Base-by-base conservation (phyloP, 2,329 filamentous ascomycete species). In the Fusarium chlamydosporum region DNA sequence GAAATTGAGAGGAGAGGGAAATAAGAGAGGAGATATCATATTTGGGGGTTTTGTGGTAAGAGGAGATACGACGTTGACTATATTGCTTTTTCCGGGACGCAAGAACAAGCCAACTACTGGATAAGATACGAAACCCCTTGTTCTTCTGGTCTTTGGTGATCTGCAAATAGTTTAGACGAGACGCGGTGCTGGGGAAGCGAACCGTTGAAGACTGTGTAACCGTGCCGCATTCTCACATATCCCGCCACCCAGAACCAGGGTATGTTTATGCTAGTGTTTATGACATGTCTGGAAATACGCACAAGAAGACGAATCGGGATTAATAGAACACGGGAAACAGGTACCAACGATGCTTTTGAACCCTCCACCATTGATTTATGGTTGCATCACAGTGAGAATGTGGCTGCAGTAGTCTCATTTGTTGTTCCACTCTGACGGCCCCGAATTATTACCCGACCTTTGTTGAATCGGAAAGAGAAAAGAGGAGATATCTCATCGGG, bases 21-120 rank as follows among this genome's bases (percentile, higher is more conserved):
- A 23, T 23, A 23, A n/a, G 35, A 20, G 33, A 33, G 29, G 16
- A 51, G 26, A 33, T 64, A 46, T 52, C 59, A 64, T 52, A 41
- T 29, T 64, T 41, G 23, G 23, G 23, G 23, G 23, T 23, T 23
- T 23, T 29, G 40, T 48, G 31, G 38, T 38, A 33, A 5, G 23
- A 42, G 40, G 33, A 58, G 26, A 26, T 10, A 20, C 9, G 16
- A 18, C n/a, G 31, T 31, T 11, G 35, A 38, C 45, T 60, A 58
- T 58, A 64, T 64, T 64, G 52, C 61, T 64, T 64, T 63, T 64
- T 58, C 9, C 11, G 7, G 2, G 4, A 8, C 16, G 18, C 27
- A 16, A 23, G 13, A 29, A 51, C 37, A 13, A 16, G 1, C 15
- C 23, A 15, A 12, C 20, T 52, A 34, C 27, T 40, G 20, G 38